These are phyloP conservation scores for Cladophialophora yegresii DNA, from an alignment of 2,329 filamentous ascomycete genomes.

Conservation along the genomic window DNA sequence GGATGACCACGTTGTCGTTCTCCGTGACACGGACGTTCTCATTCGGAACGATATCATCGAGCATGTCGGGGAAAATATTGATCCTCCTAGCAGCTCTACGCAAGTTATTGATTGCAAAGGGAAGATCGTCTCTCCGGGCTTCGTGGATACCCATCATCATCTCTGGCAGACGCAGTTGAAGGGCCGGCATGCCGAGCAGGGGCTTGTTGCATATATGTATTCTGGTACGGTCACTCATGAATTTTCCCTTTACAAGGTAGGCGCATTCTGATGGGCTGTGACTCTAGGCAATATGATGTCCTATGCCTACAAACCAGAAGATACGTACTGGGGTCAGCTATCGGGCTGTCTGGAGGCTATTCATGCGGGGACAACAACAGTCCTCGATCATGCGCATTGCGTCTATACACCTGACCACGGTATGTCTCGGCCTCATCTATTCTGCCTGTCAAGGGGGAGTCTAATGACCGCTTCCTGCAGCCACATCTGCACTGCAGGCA, in stretches of 20 bases:
- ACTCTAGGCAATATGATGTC: slow-evolving; percentile 44
- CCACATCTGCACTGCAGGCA: slow-evolving; percentile 37
- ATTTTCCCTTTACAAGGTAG: background rate
- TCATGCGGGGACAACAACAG: slow-evolving; percentile 34
- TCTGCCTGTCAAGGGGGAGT: background rate
- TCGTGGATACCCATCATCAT: slow-evolving; percentile 45
- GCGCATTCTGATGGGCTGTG: background rate
- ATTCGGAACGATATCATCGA: slow-evolving; percentile 23
- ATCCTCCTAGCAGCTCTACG: slow-evolving; percentile 12
- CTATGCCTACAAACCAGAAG: slow-evolving; percentile 43
- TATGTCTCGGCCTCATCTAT: slow-evolving; percentile 35
- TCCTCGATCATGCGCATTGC: slow-evolving; percentile 42
- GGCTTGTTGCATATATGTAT: slow-evolving; percentile 47
- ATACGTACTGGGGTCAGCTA: slow-evolving; percentile 48
- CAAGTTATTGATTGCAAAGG: slow-evolving; percentile 45
- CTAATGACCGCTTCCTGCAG: slow-evolving; percentile 20
- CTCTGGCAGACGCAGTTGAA: slow-evolving; percentile 49
- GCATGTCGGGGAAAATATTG: slow-evolving; percentile 17
- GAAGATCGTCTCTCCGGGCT: slow-evolving; percentile 40
- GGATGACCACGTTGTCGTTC: slow-evolving; percentile 24
- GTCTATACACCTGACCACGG: slow-evolving; percentile 36
- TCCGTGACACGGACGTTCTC: slow-evolving; percentile 28
- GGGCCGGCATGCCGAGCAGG: slow-evolving; percentile 44
- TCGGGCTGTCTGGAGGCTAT: slow-evolving; percentile 29
- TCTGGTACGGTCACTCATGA: slow-evolving; percentile 39